phyloP scores from a whole-genome alignment of 1,284 basidiomycete genomes.

The Polyporus tsugae region DNA sequence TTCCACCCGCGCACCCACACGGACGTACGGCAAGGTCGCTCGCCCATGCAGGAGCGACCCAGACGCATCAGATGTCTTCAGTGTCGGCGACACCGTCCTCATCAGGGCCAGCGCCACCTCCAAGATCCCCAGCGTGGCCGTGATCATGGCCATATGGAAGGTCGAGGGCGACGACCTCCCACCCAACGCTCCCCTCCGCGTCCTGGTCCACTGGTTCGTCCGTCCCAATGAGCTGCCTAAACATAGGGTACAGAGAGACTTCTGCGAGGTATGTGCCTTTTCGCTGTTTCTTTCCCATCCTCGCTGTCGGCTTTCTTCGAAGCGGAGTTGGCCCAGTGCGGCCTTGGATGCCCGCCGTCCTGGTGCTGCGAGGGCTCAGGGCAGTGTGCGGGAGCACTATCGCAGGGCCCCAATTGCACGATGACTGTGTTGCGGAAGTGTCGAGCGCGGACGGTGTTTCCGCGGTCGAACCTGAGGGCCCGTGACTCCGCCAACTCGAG shows the following conservation, averaged over 20 bases:
- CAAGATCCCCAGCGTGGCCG: conserved; percentile 63
- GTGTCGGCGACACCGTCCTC: conserved; percentile 70
- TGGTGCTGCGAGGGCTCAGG: neutral
- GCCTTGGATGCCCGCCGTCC: neutral
- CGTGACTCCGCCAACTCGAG: neutral
- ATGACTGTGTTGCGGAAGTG: neutral
- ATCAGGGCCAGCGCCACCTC: conserved; percentile 59
- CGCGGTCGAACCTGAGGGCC: neutral
- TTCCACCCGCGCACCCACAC: conserved; percentile 15
- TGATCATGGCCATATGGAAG: conserved; percentile 75
- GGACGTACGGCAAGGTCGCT: conserved; percentile 31
- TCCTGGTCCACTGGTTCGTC: conserved; percentile 77
- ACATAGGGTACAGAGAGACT: conserved; percentile 62
- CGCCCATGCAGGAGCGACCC: conserved; percentile 18
- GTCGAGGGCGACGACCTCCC: conserved; percentile 42
- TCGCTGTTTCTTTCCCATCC: neutral
- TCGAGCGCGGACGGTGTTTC: neutral
- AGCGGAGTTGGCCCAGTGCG: neutral
- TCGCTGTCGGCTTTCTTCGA: neutral
- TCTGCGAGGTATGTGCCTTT: conserved; percentile 57
- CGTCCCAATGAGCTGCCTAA: conserved; percentile 66
- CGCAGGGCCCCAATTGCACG: neutral
- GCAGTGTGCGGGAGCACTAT: neutral
- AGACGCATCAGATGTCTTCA: conserved; percentile 42
- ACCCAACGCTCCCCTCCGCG: conserved; percentile 48